phyloP scores from a whole-genome alignment of 306 rosid genomes.

The Morella rubra region DNA sequence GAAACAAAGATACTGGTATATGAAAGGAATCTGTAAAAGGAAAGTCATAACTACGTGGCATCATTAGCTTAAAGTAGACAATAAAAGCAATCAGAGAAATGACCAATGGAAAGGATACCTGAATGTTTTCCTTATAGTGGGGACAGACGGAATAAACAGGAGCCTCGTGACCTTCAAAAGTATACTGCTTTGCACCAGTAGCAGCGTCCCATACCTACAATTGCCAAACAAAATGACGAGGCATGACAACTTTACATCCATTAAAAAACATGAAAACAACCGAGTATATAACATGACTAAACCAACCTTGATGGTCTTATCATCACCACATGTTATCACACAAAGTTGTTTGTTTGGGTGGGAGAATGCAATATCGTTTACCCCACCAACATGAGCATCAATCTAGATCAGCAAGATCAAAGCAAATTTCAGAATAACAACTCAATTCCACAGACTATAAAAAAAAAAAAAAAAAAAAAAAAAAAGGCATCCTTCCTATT shows the following conservation, averaged over 20 bases:
- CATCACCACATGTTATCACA: slow-evolving; percentile 96
- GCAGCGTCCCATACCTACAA: slow-evolving; percentile 92
- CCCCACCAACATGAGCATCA: slow-evolving; percentile 99
- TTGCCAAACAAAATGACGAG: slow-evolving; percentile 33
- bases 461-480: not conserved
- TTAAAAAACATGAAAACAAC: slow-evolving; percentile 10
- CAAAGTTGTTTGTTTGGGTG: slow-evolving; percentile 95
- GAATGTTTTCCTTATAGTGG: slow-evolving; percentile 86
- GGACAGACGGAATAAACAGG: slow-evolving; percentile 93
- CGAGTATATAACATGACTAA: slow-evolving; percentile 19
- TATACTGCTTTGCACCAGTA: slow-evolving; percentile 65
- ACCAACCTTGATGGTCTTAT: slow-evolving; percentile 89
- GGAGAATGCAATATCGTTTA: slow-evolving; percentile 92
- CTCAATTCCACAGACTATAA: slow-evolving; percentile 18
- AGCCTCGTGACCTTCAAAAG: slow-evolving; percentile 94
- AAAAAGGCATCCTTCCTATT: not conserved
- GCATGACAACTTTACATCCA: slow-evolving; percentile 13
- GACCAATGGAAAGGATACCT: slow-evolving; percentile 41
- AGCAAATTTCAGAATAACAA: slow-evolving; percentile 7
- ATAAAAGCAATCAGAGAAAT: slow-evolving; percentile 9
- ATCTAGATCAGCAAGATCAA: slow-evolving; percentile 48
- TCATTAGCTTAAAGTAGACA: slow-evolving; percentile 8
- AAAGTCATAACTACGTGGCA: not conserved
- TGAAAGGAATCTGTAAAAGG: slow-evolving; percentile 8
- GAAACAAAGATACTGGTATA: slow-evolving; percentile 5